phyloP scores from a whole-genome alignment of 208 protist genomes.

The Trypanosoma boissoni region DNA sequence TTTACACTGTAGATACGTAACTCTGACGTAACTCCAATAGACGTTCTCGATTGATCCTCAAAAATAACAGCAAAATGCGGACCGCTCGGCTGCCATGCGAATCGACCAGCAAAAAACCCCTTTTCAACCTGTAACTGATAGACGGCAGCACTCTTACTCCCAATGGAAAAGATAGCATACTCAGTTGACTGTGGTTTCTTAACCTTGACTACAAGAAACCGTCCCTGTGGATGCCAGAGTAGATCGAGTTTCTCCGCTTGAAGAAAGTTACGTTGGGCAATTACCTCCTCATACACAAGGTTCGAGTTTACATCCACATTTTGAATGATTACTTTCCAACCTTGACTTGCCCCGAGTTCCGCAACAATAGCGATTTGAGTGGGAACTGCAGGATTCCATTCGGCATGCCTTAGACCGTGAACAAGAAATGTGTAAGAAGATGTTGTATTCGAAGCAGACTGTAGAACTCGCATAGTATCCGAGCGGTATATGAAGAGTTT shows the following conservation, averaged over 20 bases:
- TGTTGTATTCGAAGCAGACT: constrained; percentile 32
- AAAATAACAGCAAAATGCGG: constrained; percentile 83
- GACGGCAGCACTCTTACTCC: constrained; percentile 47
- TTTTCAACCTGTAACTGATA: constrained; percentile 69
- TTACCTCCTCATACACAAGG: constrained; percentile 55
- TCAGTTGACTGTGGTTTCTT: constrained; percentile 54
- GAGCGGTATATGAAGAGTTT: constrained; percentile 80
- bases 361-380: constrained; percentile 80
- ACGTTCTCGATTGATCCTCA: constrained; percentile 31
- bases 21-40: constrained; percentile 51
- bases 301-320: constrained; percentile 72
- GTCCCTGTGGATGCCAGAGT: constrained; percentile 87
- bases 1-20: constrained; percentile 80
- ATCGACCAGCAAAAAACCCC: constrained; percentile 66
- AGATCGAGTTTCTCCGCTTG: constrained; percentile 74
- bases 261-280: constrained; percentile 81
- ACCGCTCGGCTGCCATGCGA: constrained; percentile 82
- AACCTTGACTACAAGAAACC: constrained; percentile 79
- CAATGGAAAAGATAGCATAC: constrained; percentile 82
- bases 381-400: constrained; percentile 79
- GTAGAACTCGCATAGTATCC: constrained; percentile 69
- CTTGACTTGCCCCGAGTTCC: constrained; percentile 47
- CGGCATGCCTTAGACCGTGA: constrained; percentile 71
- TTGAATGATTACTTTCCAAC: constrained; percentile 78
- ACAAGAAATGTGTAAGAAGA: constrained; percentile 61